Evolutionary conservation across 2,329 filamentous ascomycete genomes (phyloP).

Genomic region (Verticillium zaregamsianum): DNA sequence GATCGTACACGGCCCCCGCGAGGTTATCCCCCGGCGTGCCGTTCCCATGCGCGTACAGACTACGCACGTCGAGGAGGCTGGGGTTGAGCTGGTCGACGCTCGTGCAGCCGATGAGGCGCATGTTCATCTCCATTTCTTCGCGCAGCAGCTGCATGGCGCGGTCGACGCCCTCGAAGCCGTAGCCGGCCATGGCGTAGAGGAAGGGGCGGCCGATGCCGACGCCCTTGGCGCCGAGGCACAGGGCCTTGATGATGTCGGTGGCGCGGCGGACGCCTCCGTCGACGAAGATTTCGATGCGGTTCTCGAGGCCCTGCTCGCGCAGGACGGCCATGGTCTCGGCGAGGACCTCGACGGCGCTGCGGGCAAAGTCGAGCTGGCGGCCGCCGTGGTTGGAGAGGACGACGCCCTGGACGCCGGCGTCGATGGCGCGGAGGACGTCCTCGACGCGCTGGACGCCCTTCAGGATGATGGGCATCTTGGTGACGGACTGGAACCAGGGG

Average conservation of each 20-base stretch:
- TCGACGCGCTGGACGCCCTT: constrained; percentile 97
- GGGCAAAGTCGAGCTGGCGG: constrained; percentile 86
- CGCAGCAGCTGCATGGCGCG: constrained; percentile 87
- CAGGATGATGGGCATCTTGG: constrained; percentile 89
- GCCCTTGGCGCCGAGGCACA: constrained; percentile 86
- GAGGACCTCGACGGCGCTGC: constrained; percentile 83
- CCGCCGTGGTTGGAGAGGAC: constrained; percentile 96
- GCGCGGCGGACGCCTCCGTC: constrained; percentile 88
- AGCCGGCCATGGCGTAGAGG: constrained; percentile 92
- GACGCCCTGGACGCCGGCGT: constrained; percentile 78
- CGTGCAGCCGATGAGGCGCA: constrained; percentile 83
- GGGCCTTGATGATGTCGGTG: constrained; percentile 91
- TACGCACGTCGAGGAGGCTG: constrained; percentile 72
- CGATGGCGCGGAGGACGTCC: constrained; percentile 84
- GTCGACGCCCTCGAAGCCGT: constrained; percentile 82
- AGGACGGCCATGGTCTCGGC: constrained; percentile 91
- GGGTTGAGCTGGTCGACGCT: constrained; percentile 75
- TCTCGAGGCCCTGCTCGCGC: constrained; percentile 66
- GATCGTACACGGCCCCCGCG: constrained; percentile 47
- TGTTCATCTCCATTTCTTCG: constrained; percentile 99
- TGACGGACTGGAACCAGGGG: constrained; percentile 86
- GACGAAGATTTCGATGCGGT: constrained; percentile 80
- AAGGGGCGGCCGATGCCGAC: constrained; percentile 95
- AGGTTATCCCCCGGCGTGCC: constrained; percentile 46
- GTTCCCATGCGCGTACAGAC: constrained; percentile 52